Percentiles rank a stretch among this genome's conserved stretches.
Conservation (phyloP, 2,329 filamentous ascomycete genomes). For the Fusarium liriodendri region DNA sequence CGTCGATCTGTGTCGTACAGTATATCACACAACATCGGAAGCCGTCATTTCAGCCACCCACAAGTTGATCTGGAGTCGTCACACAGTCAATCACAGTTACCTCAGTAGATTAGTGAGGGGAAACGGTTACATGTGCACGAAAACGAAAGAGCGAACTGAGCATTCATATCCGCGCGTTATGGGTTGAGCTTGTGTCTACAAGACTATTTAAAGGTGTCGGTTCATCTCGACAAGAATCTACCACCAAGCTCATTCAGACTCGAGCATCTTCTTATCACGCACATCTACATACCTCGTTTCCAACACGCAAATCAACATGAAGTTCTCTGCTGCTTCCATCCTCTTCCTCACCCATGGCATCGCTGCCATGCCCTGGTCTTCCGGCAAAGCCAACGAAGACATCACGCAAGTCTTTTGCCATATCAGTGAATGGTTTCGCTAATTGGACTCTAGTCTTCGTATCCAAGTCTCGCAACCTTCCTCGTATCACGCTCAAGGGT, state of each 20-base stretch:
- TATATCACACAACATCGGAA: background rate
- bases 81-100: background rate
- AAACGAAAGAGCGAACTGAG: background rate
- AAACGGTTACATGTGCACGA: background rate
- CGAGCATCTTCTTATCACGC: slow-evolving; percentile 23
- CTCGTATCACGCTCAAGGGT: background rate
- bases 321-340: slow-evolving; percentile 13
- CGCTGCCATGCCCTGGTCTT: slow-evolving; percentile 29
- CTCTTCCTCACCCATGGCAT: slow-evolving; percentile 20
- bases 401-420: slow-evolving; percentile 19
- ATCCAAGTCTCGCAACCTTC: slow-evolving; percentile 23
- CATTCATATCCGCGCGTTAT: background rate
- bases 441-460: slow-evolving; percentile 3
- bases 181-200: no score
- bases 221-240: background rate
- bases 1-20: background rate
- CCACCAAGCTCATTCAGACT: background rate
- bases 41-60: background rate
- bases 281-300: background rate
- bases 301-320: background rate
- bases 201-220: background rate
- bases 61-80: background rate
- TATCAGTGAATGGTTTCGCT: background rate
- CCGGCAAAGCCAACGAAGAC: slow-evolving; percentile 9
- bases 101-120: background rate